A percentile compares a stretch with the other conserved stretches of the same genome.
Evolutionary conservation across 129 eudicot genomes (phyloP).

Genomic region (Helianthus tuberosus): DNA sequence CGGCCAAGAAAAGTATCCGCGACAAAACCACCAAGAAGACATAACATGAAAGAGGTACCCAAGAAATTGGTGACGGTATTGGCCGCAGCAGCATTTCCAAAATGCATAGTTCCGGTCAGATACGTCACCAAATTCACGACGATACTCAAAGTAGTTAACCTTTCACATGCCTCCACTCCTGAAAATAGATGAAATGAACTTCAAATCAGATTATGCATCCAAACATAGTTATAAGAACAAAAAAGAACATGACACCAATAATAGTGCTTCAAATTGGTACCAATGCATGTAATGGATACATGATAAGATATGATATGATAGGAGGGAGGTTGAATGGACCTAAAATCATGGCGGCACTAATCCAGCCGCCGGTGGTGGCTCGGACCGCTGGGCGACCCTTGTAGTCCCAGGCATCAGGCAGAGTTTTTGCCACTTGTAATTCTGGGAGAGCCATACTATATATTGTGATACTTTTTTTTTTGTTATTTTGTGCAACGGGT

Average conservation of each 20-base stretch:
- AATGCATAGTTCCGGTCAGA: slow-evolving; percentile 79
- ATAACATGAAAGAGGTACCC: slow-evolving; percentile 88
- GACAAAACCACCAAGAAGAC: slow-evolving; percentile 84
- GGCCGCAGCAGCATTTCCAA: slow-evolving; percentile 87
- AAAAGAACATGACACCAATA: background rate
- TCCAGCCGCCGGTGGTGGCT: slow-evolving; percentile 86
- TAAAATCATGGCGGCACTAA: slow-evolving; percentile 78
- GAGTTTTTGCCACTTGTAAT: slow-evolving; percentile 48
- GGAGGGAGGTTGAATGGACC: slow-evolving; percentile 39
- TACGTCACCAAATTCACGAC: slow-evolving; percentile 87
- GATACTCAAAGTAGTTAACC: slow-evolving; percentile 80
- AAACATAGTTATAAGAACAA: background rate
- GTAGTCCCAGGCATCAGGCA: slow-evolving; percentile 86
- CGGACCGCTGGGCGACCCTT: slow-evolving; percentile 66
- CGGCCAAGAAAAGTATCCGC: slow-evolving; percentile 90
- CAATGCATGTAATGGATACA: slow-evolving; percentile 11
- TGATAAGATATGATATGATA: slow-evolving; percentile 1
- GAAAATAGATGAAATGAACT: background rate
- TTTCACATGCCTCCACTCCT: slow-evolving; percentile 78
- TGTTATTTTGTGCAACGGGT: slow-evolving; percentile 25
- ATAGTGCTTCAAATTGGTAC: background rate
- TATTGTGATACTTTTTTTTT: slow-evolving; percentile 19
- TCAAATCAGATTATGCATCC: background rate
- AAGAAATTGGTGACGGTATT: slow-evolving; percentile 82
- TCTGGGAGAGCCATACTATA: slow-evolving; percentile 54